Evolutionary conservation across 345 rosid species (phyloP).

Genomic region (Corchorus olitorius): DNA sequence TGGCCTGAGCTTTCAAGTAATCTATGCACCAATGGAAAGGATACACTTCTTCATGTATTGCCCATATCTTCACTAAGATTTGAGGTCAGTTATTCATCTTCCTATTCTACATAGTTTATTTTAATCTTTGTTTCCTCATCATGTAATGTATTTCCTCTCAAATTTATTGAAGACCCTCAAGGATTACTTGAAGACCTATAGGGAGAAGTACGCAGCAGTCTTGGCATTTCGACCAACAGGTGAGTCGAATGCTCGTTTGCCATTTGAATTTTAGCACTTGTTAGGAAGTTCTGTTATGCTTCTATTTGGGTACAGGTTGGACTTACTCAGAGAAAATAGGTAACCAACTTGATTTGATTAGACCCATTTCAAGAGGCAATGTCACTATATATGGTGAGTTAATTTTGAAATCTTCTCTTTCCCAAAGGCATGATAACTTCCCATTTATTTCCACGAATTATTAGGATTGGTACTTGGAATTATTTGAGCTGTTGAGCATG

Average conservation of each 20-base stretch:
- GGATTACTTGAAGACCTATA: constrained; percentile 52
- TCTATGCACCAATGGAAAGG: constrained; percentile 62
- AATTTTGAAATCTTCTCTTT: constrained; percentile 10
- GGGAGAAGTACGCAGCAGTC: constrained; percentile 49
- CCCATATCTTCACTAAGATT: constrained; percentile 64
- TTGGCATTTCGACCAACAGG: constrained; percentile 87
- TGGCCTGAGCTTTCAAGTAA: constrained; percentile 67
- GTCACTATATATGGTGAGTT: constrained; percentile 72
- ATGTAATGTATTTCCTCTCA: neutral
- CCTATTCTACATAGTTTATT: too few species aligned
- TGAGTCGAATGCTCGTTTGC: constrained; percentile 10
- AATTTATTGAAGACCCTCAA: constrained; percentile 41
- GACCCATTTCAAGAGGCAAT: constrained; percentile 58
- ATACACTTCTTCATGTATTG: constrained; percentile 69
- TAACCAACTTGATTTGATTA: constrained; percentile 61
- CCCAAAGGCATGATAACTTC: neutral
- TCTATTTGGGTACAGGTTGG: constrained; percentile 54
- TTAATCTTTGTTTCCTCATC: neutral
- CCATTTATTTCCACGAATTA: neutral
- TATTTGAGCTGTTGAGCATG: neutral
- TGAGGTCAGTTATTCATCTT: constrained; percentile 44
- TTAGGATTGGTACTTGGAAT: neutral
- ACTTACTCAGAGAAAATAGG: constrained; percentile 67
- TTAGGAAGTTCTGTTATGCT: neutral
- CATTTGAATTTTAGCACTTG: neutral